Percentiles rank a stretch among this genome's conserved stretches.
These are phyloP conservation scores for Sesbania bispinosa DNA, from an alignment of 306 rosid genomes.

Conservation along the genomic window DNA sequence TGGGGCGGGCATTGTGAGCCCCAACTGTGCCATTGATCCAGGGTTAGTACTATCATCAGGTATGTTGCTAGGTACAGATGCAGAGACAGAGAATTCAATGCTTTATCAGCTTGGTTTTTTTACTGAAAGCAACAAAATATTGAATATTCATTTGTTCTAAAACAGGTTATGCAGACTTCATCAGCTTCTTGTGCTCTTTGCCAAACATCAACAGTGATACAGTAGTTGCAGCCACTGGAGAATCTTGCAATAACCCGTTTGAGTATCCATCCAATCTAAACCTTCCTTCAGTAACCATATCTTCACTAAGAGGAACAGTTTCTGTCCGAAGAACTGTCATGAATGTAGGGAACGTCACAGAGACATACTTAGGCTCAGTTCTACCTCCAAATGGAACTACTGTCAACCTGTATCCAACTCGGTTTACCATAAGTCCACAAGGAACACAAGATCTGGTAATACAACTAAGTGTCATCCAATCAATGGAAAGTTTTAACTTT, in stretches of 20 bases:
- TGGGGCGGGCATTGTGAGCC: slow-evolving; percentile 74
- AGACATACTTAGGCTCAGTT: slow-evolving; percentile 59
- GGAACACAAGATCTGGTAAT: slow-evolving; percentile 52
- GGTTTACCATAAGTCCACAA: slow-evolving; percentile 62
- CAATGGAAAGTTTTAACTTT: slow-evolving; percentile 53
- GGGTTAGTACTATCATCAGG: slow-evolving; percentile 74
- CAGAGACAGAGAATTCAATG: neutral
- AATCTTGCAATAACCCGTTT: slow-evolving; percentile 44
- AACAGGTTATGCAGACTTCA: slow-evolving; percentile 63
- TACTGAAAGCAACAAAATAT: neutral
- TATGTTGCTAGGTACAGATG: slow-evolving; percentile 16
- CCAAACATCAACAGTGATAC: slow-evolving; percentile 42
- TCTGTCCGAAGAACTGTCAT: slow-evolving; percentile 47
- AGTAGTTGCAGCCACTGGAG: slow-evolving; percentile 49
- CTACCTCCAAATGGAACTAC: slow-evolving; percentile 73
- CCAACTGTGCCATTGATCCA: slow-evolving; percentile 59
- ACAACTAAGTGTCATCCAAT: slow-evolving; percentile 47
- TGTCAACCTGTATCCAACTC: slow-evolving; percentile 47
- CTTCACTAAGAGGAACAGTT: slow-evolving; percentile 48
- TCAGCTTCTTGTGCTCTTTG: slow-evolving; percentile 78
- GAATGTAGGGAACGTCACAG: slow-evolving; percentile 59
- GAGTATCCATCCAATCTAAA: slow-evolving; percentile 68
- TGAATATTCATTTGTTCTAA: neutral
- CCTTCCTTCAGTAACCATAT: slow-evolving; percentile 77
- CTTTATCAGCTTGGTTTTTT: neutral